A percentile compares a stretch with the other conserved stretches of the same genome.
Evolutionary conservation across 2,329 filamentous ascomycete genomes (phyloP).

Genomic region (Diaporthe velutina): DNA sequence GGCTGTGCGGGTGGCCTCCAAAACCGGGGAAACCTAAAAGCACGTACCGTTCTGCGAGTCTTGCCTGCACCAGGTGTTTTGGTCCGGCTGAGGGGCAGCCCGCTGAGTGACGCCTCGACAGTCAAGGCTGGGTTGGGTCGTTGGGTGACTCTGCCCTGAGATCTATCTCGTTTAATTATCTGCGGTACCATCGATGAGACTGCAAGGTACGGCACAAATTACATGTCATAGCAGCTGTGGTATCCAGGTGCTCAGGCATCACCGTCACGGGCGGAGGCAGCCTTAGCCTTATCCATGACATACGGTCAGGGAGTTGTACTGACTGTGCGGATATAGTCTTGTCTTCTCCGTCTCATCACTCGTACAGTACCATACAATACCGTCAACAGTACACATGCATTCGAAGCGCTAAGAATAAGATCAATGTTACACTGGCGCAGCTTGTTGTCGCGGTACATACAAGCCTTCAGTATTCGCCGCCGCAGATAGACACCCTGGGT

Average conservation of each 20-base stretch:
- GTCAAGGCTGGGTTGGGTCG: neutral
- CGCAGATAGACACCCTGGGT: neutral
- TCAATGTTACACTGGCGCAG: constrained; percentile 2
- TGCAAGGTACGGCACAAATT: neutral
- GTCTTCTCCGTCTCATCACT: neutral
- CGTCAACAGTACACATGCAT: neutral
- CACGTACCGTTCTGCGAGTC: neutral
- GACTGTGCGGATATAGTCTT: neutral
- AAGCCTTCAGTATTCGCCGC: constrained; percentile 9
- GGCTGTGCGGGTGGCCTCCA: constrained; percentile 27
- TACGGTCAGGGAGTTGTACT: neutral
- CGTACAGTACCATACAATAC: neutral
- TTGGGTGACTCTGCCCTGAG: neutral
- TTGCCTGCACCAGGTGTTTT: neutral
- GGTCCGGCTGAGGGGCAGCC: constrained; percentile 10
- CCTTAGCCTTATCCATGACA: constrained; percentile 21
- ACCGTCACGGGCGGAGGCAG: constrained; percentile 14
- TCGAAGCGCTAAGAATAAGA: neutral
- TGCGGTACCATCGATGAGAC: neutral
- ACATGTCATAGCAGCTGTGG: constrained; percentile 3
- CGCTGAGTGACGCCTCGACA: constrained; percentile 17
- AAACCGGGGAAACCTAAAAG: constrained; percentile 32
- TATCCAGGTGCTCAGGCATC: neutral
- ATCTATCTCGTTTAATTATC: neutral
- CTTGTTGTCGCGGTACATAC: neutral